These are phyloP conservation scores for Solanum hybrid DNA, from an alignment of 305 asterid species.

Conservation along the genomic window DNA sequence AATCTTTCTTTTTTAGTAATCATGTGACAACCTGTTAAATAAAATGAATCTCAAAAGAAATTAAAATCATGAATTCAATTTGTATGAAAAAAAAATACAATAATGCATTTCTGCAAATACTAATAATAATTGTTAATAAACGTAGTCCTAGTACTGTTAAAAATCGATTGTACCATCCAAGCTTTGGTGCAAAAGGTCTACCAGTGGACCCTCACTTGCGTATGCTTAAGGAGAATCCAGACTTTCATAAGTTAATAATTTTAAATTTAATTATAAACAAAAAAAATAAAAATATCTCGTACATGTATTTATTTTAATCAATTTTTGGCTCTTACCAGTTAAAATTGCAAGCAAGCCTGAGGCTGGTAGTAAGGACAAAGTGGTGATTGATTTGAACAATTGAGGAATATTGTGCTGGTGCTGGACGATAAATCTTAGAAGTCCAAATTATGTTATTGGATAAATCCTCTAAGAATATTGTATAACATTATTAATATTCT, in stretches of 20 bases:
- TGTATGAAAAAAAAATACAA: no score
- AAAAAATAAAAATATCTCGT: neutral
- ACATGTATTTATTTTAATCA: neutral
- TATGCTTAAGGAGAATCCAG: neutral
- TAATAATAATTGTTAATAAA: no score
- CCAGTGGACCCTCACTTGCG: neutral
- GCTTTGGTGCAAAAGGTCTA: neutral
- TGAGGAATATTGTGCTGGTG: neutral
- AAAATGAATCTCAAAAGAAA: neutral
- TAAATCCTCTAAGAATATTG: no score
- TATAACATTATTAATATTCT: no score
- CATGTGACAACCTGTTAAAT: neutral
- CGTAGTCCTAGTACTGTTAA: neutral
- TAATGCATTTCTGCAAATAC: neutral
- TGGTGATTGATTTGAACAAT: neutral
- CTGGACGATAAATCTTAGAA: no score
- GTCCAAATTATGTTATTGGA: no score
- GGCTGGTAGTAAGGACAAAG: neutral
- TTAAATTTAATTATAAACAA: no score
- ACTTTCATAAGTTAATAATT: neutral
- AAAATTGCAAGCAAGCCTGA: no score
- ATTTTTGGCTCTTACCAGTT: neutral
- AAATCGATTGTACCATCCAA: neutral
- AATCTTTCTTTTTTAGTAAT: neutral
- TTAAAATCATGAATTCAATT: no score